phyloP scores from a whole-genome alignment of 2,329 filamentous ascomycete species.

The Pestalotiopsis sp. region DNA sequence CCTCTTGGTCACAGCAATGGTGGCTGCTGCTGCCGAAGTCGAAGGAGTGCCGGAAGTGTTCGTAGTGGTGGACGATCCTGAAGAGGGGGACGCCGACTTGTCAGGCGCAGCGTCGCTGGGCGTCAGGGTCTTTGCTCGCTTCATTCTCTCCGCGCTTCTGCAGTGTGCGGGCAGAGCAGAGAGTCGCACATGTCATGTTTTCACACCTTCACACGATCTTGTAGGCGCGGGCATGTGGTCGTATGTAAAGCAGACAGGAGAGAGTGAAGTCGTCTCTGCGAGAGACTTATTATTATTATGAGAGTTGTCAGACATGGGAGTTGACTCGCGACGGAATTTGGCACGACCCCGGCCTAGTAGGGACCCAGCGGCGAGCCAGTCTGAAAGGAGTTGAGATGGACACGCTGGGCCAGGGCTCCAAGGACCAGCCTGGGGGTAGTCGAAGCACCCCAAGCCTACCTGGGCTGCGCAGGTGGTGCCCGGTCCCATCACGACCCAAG shows the following conservation, averaged over 20 bases:
- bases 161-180: not conserved
- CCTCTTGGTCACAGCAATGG: constrained; percentile 4
- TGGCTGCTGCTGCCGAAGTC: not conserved
- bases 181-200: constrained; percentile 3
- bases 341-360: constrained; percentile 2
- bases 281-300: constrained; percentile 3
- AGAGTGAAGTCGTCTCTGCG: not conserved
- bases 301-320: not conserved
- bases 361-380: not conserved
- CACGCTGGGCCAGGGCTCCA: not conserved
- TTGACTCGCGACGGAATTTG: constrained; percentile 8
- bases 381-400: not conserved
- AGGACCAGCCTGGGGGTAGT: not conserved
- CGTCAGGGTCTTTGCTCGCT: constrained; percentile 2
- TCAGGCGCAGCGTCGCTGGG: constrained; percentile 6
- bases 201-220: not conserved
- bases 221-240: not conserved
- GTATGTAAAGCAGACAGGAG: not conserved
- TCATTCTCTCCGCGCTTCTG: constrained; percentile 7
- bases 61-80: not conserved
- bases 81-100: constrained; percentile 5
- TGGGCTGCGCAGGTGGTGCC: not conserved
- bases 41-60: not conserved
- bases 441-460: not conserved
- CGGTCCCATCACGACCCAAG: constrained; percentile 4